Conservation (phyloP, 2,329 filamentous ascomycete species). For the Fusarium sororula region DNA sequence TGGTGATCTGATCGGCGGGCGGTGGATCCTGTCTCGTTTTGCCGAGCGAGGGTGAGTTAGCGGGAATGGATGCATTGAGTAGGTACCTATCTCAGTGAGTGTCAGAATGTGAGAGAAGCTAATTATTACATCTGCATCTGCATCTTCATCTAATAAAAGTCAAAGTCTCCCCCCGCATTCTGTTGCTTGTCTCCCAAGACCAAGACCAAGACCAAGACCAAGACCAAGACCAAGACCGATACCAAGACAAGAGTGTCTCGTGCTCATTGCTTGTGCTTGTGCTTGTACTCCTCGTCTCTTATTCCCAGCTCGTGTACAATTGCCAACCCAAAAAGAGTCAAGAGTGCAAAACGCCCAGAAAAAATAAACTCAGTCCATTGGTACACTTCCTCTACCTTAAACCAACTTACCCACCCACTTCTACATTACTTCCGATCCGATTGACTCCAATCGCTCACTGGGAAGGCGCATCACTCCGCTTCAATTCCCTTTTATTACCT, state of each 20-base stretch:
- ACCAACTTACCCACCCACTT: constrained; percentile 14
- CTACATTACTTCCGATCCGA: background rate
- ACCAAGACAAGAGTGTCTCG: background rate
- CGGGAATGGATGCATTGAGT: background rate
- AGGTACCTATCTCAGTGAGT: background rate
- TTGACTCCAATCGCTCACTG: background rate
- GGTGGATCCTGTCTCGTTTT: constrained; percentile 32
- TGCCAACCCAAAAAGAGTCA: constrained; percentile 9
- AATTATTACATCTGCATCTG: background rate
- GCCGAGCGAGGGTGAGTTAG: constrained; percentile 8
- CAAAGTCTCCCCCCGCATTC: constrained; percentile 41
- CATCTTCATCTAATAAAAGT: constrained; percentile 27
- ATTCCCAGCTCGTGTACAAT: constrained; percentile 5
- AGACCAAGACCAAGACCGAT: background rate
- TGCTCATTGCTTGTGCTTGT: background rate
- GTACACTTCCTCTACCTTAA: constrained; percentile 6
- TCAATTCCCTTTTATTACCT: constrained; percentile 5
- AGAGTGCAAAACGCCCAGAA: constrained; percentile 9
- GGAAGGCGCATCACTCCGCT: background rate
- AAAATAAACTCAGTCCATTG: constrained; percentile 23
- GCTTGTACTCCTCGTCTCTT: background rate
- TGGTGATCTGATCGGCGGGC: constrained; percentile 42
- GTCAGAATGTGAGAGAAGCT: background rate
- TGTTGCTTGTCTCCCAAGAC: constrained; percentile 10
- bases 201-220: background rate